A percentile compares a stretch with the other conserved stretches of the same genome.
Evolutionary conservation across 805 yeast species (phyloP).

Genomic region (Candida silvatica): DNA sequence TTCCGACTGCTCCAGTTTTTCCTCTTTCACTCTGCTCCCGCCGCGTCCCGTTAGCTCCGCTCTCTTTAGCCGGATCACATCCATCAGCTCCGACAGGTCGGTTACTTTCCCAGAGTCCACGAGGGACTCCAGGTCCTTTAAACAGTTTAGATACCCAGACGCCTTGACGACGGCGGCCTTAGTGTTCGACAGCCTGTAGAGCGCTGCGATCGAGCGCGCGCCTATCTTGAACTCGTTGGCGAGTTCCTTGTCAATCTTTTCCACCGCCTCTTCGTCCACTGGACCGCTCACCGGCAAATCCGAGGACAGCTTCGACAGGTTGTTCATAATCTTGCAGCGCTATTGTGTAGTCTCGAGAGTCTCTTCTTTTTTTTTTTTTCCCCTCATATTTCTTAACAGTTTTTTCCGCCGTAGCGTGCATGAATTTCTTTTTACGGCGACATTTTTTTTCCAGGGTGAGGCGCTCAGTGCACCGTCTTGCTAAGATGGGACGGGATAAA

Average conservation of each 20-base stretch:
- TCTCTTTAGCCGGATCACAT: slow-evolving; percentile 25
- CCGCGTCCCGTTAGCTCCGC: slow-evolving; percentile 11
- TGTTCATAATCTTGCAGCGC: too few relatives aligned
- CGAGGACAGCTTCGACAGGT: slow-evolving; percentile 50
- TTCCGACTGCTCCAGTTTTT: not conserved
- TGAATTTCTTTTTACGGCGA: too few relatives aligned
- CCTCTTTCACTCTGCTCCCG: not conserved
- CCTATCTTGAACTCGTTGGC: slow-evolving; percentile 61
- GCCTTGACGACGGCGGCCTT: slow-evolving; percentile 37
- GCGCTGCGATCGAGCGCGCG: slow-evolving; percentile 61
- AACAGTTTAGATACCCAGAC: slow-evolving; percentile 54
- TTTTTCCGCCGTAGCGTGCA: too few relatives aligned
- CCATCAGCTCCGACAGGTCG: slow-evolving; percentile 29
- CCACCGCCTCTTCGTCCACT: slow-evolving; percentile 36
- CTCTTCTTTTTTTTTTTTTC: too few relatives aligned
- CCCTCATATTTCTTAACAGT: too few relatives aligned
- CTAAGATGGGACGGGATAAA: too few relatives aligned
- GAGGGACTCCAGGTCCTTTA: slow-evolving; percentile 39
- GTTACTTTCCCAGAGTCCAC: slow-evolving; percentile 14
- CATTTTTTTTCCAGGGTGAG: too few relatives aligned
- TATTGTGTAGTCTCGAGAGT: too few relatives aligned
- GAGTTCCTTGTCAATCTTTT: slow-evolving; percentile 42
- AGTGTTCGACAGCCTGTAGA: slow-evolving; percentile 53
- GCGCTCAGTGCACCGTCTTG: too few relatives aligned
- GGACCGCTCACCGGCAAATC: slow-evolving; percentile 46